phyloP scores from a whole-genome alignment of 371 early-diverging fungal species.

The Mortierella sp. region DNA sequence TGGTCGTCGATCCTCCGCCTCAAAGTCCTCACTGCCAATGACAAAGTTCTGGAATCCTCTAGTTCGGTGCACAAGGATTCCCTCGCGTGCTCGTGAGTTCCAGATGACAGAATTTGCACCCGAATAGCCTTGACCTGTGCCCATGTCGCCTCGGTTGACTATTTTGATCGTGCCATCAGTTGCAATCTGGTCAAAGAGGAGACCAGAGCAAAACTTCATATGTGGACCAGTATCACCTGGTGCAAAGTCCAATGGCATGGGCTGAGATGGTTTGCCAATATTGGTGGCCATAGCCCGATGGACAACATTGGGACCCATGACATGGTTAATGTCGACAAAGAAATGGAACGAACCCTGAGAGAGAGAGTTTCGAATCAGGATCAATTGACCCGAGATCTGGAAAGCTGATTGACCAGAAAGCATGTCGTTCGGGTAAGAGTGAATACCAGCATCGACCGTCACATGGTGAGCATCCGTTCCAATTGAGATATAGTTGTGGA shows the following conservation, averaged over 20 bases:
- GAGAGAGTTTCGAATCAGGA: slow-evolving; percentile 55
- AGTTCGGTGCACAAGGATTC: slow-evolving; percentile 58
- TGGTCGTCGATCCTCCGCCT: slow-evolving; percentile 50
- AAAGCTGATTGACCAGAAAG: slow-evolving; percentile 61
- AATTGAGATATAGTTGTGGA: slow-evolving; percentile 58
- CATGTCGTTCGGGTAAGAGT: slow-evolving; percentile 51
- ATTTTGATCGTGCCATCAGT: slow-evolving; percentile 46
- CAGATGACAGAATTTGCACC: slow-evolving; percentile 62
- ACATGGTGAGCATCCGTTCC: slow-evolving; percentile 53
- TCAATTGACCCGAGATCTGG: slow-evolving; percentile 60
- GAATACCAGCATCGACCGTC: slow-evolving; percentile 54
- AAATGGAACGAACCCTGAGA: slow-evolving; percentile 60
- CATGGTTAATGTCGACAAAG: slow-evolving; percentile 56
- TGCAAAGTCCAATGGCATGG: slow-evolving; percentile 36
- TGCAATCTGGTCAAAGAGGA: slow-evolving; percentile 39
- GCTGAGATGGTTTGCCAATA: slow-evolving; percentile 27
- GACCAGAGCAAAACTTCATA: slow-evolving; percentile 61
- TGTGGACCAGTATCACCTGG: slow-evolving; percentile 60
- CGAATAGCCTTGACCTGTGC: slow-evolving; percentile 60
- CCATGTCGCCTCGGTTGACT: slow-evolving; percentile 43
- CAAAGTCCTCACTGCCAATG: slow-evolving; percentile 49
- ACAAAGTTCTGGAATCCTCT: slow-evolving; percentile 59
- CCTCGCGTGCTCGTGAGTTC: slow-evolving; percentile 60
- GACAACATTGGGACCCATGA: slow-evolving; percentile 62
- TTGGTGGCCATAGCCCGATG: slow-evolving; percentile 37